Percentiles rank a stretch among this genome's conserved stretches.
phyloP scores from a whole-genome alignment of 73 alveolate genomes.

The Blepharisma stoltei region DNA sequence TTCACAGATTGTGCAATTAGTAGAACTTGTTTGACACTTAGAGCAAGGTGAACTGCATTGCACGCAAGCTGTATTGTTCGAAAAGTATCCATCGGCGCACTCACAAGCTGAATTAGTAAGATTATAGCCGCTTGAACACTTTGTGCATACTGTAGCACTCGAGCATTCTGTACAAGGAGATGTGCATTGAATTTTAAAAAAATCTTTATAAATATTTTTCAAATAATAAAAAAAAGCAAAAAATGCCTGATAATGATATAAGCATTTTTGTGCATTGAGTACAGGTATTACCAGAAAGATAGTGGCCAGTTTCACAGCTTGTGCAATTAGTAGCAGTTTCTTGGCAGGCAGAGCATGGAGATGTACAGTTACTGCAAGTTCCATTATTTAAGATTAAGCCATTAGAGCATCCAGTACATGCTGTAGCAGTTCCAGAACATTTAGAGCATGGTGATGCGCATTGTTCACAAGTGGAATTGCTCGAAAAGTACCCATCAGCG shows the following conservation, averaged over 20 bases:
- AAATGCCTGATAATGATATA: no score
- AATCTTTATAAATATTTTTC: no score
- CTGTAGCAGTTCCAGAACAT: background rate
- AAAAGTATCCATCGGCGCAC: no score
- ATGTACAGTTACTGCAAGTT: background rate
- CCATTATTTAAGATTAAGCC: background rate
- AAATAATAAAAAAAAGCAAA: no score
- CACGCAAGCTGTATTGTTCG: background rate
- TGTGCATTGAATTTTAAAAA: no score
- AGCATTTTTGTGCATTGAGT: no score
- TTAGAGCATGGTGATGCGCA: slow-evolving; percentile 24
- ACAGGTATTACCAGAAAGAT: no score
- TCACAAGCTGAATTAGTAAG: no score
- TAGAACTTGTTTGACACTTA: background rate
- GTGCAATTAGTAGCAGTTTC: background rate
- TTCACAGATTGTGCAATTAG: background rate
- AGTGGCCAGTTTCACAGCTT: no score
- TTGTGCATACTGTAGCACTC: no score
- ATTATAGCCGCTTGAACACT: no score
- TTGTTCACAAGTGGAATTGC: background rate
- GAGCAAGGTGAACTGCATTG: background rate
- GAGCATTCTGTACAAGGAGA: no score
- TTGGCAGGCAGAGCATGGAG: background rate
- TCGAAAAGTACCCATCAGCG: background rate
- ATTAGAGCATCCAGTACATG: background rate